Evolutionary conservation across 2,329 filamentous ascomycete species (phyloP).

Genomic region (Colletotrichum orbiculare): DNA sequence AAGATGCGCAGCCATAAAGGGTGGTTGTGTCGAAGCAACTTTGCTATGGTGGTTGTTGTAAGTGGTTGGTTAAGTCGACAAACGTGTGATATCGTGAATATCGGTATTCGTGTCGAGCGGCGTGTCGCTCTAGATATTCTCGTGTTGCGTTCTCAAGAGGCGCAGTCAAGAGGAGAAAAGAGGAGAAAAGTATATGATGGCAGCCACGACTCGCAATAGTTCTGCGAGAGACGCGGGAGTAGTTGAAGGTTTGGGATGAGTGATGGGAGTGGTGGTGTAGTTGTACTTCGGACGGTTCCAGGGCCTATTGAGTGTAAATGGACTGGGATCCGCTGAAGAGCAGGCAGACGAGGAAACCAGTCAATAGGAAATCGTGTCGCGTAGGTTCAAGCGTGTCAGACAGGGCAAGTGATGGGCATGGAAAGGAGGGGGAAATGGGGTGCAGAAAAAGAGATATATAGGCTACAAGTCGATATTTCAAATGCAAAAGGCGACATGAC

Average conservation of each 20-base stretch:
- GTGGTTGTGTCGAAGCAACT: constrained; percentile 15
- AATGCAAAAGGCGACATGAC: constrained; percentile 36
- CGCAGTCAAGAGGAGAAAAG: background rate
- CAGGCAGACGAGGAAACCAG: constrained; percentile 4
- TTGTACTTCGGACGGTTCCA: constrained; percentile 5
- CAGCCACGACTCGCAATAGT: background rate
- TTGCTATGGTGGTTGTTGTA: constrained; percentile 10
- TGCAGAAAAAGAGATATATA: constrained; percentile 32
- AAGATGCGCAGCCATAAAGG: constrained; percentile 35
- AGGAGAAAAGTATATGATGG: background rate
- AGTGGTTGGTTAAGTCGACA: constrained; percentile 9
- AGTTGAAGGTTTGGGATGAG: constrained; percentile 1
- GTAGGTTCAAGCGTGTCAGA: constrained; percentile 25
- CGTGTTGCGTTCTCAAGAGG: background rate
- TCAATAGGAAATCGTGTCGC: too few relatives aligned
- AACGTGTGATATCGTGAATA: constrained; percentile 19
- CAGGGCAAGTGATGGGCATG: constrained; percentile 8
- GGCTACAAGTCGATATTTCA: constrained; percentile 34
- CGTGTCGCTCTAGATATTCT: constrained; percentile 9
- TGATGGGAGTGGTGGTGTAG: constrained; percentile 9
- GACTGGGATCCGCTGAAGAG: constrained; percentile 32
- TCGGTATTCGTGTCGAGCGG: background rate
- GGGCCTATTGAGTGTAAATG: constrained; percentile 12
- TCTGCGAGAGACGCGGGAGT: constrained; percentile 10
- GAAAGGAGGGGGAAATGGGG: constrained; percentile 28